Evolutionary conservation across 768 basidiomycete species (phyloP), one percentile per base, ranked within the genome.

Genomic region (Panaeolus papilionaceus): DNA sequence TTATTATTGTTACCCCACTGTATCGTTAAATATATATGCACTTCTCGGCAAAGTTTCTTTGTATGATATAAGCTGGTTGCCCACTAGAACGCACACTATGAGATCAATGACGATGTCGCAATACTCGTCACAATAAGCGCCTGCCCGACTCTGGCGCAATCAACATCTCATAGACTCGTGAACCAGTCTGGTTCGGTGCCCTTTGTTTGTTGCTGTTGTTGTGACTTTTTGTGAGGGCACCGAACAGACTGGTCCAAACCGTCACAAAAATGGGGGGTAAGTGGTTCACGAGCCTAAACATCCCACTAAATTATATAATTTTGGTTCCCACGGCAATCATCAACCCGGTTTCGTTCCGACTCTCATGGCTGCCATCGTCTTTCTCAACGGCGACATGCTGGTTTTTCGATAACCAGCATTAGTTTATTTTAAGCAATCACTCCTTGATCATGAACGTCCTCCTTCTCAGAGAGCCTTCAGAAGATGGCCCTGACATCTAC

Each of bases 401-500:
- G 54, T 58, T 58, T 33, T 16, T 14, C 28, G 54, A 37, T 58
- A 58, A 58, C 54, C 54, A 37, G 9, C 28, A 58, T 28, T 5
- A 33, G 28, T 58, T 51, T 23, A 51, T 51, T 11, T 58, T 16
- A 14, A 6, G 0, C 14, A 33, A 28, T 28, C 54, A 58, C 28
- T 16, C 2, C 16, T 44, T 44, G 5, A 82, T 81, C 78, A 42
- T 76, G 18, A 80, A 80, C 67, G 77, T 85, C 38, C 75, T 88
- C 12, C 77, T 87, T 20, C 81, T 87, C 20, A 77, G 84, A 63
- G 75, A 81, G 20, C 81, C 84, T 9, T 74, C 81, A 16, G 66
- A 74, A 58, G 75, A 76, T 18, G n/a, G 71, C 12, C 75, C 79
- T 16, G 92, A 95, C 77, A 84, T 80, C 33, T 95, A 95, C 73